Base-by-base conservation (phyloP, 768 basidiomycete genomes). In the Baorangia bicolor region DNA sequence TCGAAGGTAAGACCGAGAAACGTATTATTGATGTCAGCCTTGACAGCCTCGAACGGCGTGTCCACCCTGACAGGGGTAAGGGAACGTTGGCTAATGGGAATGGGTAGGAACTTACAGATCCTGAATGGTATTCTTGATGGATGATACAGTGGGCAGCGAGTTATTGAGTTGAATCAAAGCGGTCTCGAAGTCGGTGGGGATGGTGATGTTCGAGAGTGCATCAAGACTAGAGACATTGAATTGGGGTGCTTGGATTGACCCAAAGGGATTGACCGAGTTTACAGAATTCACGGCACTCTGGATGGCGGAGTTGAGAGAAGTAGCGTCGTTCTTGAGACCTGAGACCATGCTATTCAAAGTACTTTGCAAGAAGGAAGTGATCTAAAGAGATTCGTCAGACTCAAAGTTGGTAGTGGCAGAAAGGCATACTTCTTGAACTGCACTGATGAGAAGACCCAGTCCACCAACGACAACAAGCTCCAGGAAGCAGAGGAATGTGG, bases 401-500 rank as follows among this genome's bases (percentile, higher is more conserved):
- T 35, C 38, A 14, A 9, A 16, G 28, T n/a, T n/a, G 34, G 6
- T 33, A 49, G 44, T 42, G 11, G 16, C 34, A 23, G 21, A 51
- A 51, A 20, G 13, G 71, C 84, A 57, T 61, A 94, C 95, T 76
- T 89, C 89, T 59, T 92, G 77, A 0, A 94, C 91, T 7, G 92
- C 93, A 45, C 76, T 79, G 47, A 97, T 92, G 43, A 97, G 75
- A 51, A 98, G 74, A 25, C 84, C 80, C 49, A 99, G 77, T 7
- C 82, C 87, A 18, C 94, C 94, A 28, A 86, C 80, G 11, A 99
- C 84, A 23, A 91, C 85, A 41, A 98, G 80, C 71, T 98, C 94
- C 60, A 97, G 75, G 62, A 97, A 94, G 71, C 96, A 99, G 49
- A 99, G 80, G 65, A 96, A 87, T 4, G 95, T 90, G 4, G 94